phyloP scores from a whole-genome alignment of 495 filamentous ascomycete species.

The Arthonia radiata region DNA sequence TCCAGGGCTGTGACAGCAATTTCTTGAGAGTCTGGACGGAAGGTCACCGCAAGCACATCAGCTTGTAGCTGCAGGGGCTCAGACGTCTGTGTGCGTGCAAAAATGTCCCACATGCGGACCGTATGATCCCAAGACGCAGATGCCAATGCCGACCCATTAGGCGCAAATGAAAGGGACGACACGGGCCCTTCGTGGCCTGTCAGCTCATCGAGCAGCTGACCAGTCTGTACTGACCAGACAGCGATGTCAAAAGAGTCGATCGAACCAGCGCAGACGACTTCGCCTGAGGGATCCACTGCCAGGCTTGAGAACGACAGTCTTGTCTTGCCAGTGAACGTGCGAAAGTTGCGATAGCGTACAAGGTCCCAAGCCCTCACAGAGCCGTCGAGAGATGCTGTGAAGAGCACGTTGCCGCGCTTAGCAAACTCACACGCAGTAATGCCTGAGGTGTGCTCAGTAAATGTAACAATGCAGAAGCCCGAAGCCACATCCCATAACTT shows the following conservation, averaged over 20 bases:
- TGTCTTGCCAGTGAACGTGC: slow-evolving; percentile 83
- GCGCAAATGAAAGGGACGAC: slow-evolving; percentile 63
- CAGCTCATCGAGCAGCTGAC: slow-evolving; percentile 74
- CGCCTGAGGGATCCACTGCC: slow-evolving; percentile 88
- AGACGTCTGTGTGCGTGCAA: slow-evolving; percentile 75
- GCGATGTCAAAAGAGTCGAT: slow-evolving; percentile 92
- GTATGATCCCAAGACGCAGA: slow-evolving; percentile 93
- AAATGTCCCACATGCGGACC: slow-evolving; percentile 85
- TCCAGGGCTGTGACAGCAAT: slow-evolving; percentile 80
- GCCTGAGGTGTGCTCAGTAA: slow-evolving; percentile 85
- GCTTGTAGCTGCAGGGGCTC: slow-evolving; percentile 78
- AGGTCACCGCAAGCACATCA: slow-evolving; percentile 66
- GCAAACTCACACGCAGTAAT: slow-evolving; percentile 92
- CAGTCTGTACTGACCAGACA: slow-evolving; percentile 95
- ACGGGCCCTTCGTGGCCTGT: slow-evolving; percentile 88
- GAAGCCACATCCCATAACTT: slow-evolving; percentile 95
- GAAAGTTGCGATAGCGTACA: slow-evolving; percentile 85
- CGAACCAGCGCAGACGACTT: slow-evolving; percentile 85
- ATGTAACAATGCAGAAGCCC: slow-evolving; percentile 92
- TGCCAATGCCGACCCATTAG: slow-evolving; percentile 55
- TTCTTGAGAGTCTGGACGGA: slow-evolving; percentile 76
- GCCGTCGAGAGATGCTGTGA: slow-evolving; percentile 82
- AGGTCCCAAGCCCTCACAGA: slow-evolving; percentile 91
- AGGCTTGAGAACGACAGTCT: slow-evolving; percentile 77
- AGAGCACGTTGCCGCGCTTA: slow-evolving; percentile 80